A percentile compares a stretch with the other conserved stretches of the same genome.
phyloP scores from a whole-genome alignment of 331 rosid genomes.

The Pyrus hybrid region DNA sequence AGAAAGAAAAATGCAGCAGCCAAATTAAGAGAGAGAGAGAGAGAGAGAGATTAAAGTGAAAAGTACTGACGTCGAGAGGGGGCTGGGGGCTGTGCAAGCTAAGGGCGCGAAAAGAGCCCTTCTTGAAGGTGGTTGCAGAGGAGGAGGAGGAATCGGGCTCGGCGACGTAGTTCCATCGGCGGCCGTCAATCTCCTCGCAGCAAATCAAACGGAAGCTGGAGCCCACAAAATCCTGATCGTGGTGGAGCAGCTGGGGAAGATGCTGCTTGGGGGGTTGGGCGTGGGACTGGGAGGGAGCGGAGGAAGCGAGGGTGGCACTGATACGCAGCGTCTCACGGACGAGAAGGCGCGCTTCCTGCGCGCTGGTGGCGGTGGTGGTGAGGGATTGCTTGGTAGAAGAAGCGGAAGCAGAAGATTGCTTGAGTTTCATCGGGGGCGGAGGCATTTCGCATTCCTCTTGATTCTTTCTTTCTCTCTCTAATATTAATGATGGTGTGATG shows the following conservation, averaged over 20 bases:
- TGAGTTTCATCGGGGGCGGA: conserved; percentile 38
- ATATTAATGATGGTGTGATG: too few species aligned
- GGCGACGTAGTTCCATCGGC: conserved; percentile 67
- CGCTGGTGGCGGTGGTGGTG: conserved; percentile 25
- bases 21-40: neutral
- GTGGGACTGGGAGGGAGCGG: conserved; percentile 10
- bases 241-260: neutral
- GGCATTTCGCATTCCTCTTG: neutral
- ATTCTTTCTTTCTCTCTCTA: too few species aligned
- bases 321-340: conserved; percentile 35
- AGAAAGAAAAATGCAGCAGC: neutral
- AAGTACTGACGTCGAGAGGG: conserved; percentile 50
- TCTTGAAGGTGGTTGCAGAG: conserved; percentile 39
- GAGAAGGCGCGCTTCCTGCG: conserved; percentile 55
- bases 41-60: neutral
- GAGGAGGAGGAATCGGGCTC: conserved; percentile 32
- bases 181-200: conserved; percentile 83
- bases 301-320: conserved; percentile 57
- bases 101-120: conserved; percentile 55
- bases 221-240: conserved; percentile 29
- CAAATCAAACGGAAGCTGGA: conserved; percentile 55
- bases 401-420: conserved; percentile 16
- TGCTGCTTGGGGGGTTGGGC: neutral
- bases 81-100: conserved; percentile 52
- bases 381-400: conserved; percentile 21